Evolutionary conservation across 495 filamentous ascomycete species (phyloP).

Genomic region (Parathielavia hyrcaniae): DNA sequence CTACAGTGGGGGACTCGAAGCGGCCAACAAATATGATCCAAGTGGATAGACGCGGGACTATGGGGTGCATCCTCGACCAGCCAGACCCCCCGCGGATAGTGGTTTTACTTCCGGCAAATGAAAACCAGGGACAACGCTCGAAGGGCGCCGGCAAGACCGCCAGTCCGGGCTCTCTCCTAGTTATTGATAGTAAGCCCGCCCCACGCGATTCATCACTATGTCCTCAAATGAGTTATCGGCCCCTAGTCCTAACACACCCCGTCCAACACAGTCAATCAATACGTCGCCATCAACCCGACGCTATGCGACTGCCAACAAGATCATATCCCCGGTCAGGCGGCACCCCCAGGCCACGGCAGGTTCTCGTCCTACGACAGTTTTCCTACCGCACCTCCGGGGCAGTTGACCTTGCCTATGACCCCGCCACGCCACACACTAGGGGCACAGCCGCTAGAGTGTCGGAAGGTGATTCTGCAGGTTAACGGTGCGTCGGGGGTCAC

Average conservation of each 20-base stretch:
- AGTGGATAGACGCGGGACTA: conserved; percentile 11
- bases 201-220: background rate
- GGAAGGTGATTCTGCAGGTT: background rate
- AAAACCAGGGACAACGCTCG: background rate
- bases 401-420: background rate
- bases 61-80: conserved; percentile 10
- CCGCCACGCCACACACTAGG: background rate
- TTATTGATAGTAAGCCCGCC: conserved; percentile 14
- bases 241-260: background rate
- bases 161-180: background rate
- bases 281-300: conserved; percentile 13
- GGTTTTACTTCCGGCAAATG: conserved; percentile 1
- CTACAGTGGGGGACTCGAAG: background rate
- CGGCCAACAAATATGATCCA: conserved; percentile 1
- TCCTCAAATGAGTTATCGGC: background rate
- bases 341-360: background rate
- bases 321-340: background rate
- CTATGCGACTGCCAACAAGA: conserved; percentile 12
- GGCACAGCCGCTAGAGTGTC: background rate
- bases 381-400: background rate
- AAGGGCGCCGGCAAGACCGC: background rate
- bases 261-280: conserved; percentile 4
- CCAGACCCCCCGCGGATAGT: conserved; percentile 12
- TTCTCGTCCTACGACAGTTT: background rate
- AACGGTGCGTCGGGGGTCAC: background rate